These are phyloP conservation scores for Beauveria sp. DNA, from an alignment of 2,329 filamentous ascomycete genomes.

Conservation along the genomic window DNA sequence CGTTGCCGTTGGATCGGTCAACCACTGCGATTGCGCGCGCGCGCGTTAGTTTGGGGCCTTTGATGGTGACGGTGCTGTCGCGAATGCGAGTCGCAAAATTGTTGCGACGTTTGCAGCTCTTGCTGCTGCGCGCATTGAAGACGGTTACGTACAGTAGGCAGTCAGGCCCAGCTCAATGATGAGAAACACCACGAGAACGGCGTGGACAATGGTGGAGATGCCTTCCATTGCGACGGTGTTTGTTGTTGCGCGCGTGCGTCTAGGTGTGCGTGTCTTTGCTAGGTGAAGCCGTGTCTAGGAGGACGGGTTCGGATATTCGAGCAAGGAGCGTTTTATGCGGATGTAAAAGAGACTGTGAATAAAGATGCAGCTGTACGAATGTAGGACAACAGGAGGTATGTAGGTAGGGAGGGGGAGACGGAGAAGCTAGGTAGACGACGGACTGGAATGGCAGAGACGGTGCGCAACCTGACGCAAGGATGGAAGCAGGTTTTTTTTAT, in stretches of 20 bases:
- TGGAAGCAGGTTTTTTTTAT: constrained; percentile 7
- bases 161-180: constrained; percentile 70
- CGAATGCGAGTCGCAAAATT: not conserved
- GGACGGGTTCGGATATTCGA: not conserved
- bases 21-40: constrained; percentile 39
- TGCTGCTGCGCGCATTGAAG: not conserved
- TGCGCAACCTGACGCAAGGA: constrained; percentile 7
- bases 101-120: not conserved
- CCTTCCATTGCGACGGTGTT: constrained; percentile 37
- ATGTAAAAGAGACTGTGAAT: not conserved
- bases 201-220: constrained; percentile 53
- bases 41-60: not conserved
- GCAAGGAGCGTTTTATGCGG: not conserved
- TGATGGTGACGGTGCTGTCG: not conserved
- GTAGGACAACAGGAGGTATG: not conserved
- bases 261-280: not conserved
- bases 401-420: not conserved
- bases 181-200: constrained; percentile 58
- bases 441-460: not conserved
- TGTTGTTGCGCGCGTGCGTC: not conserved
- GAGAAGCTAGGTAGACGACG: not conserved
- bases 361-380: not conserved
- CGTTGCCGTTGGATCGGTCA: constrained; percentile 28
- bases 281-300: not conserved
- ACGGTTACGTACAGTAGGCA: constrained; percentile 53